These are phyloP conservation scores for Macrolepiota albuminosa DNA, from an alignment of 768 basidiomycete genomes.

Conservation along the genomic window DNA sequence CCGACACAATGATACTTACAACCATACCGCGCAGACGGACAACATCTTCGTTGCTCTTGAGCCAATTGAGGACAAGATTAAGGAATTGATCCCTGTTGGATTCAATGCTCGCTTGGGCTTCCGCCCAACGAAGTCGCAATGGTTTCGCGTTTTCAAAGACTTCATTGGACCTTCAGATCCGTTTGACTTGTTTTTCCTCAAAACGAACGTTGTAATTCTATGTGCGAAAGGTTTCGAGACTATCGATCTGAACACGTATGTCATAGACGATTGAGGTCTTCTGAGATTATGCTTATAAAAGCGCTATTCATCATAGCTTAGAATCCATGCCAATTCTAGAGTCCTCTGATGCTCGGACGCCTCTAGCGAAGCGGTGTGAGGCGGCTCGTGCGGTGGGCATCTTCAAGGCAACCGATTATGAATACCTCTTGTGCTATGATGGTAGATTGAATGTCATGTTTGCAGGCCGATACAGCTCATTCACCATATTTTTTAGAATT, in stretches of 20 bases:
- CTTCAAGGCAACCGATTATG: constrained; percentile 86
- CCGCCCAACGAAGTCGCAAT: constrained; percentile 79
- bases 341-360: constrained; percentile 58
- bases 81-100: constrained; percentile 63
- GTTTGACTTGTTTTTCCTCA: constrained; percentile 85
- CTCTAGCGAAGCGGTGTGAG: constrained; percentile 81
- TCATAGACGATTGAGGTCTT: not conserved
- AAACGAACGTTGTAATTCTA: constrained; percentile 85
- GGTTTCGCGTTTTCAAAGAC: constrained; percentile 92
- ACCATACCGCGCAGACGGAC: constrained; percentile 44
- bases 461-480: not conserved
- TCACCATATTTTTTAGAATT: constrained; percentile 55
- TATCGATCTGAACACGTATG: constrained; percentile 90
- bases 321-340: constrained; percentile 86
- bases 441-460: constrained; percentile 44
- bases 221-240: constrained; percentile 94
- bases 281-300: not conserved
- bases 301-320: constrained; percentile 41
- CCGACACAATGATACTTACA: not conserved
- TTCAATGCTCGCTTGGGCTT: constrained; percentile 72
- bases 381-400: constrained; percentile 84
- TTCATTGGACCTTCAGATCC: constrained; percentile 91
- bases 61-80: constrained; percentile 84
- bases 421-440: constrained; percentile 91
- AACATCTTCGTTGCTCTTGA: constrained; percentile 95